Conservation (phyloP, 1,139 yeast species). For the Saccharomyces hybrid region DNA sequence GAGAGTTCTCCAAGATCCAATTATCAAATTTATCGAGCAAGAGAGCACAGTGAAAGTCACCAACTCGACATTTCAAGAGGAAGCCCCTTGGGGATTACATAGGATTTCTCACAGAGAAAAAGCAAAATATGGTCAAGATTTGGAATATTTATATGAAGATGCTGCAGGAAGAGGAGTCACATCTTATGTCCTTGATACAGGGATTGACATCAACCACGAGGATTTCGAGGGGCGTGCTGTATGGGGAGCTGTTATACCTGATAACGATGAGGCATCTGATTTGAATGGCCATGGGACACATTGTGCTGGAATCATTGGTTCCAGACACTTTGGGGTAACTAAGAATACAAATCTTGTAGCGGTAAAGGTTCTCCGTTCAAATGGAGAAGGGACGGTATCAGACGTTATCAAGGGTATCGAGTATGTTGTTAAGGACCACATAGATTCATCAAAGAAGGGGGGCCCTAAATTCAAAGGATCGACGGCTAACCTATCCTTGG, state of each 20-base stretch:
- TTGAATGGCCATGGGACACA: constrained; percentile 92
- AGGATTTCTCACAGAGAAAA: constrained; percentile 85
- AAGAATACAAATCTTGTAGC: constrained; percentile 70
- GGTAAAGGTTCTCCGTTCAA: constrained; percentile 66
- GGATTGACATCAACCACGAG: constrained; percentile 70
- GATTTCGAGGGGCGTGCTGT: constrained; percentile 87
- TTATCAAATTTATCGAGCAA: constrained; percentile 67
- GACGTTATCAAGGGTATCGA: constrained; percentile 80
- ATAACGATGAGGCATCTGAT: constrained; percentile 73
- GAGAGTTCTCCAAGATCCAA: constrained; percentile 62
- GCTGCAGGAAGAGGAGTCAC: constrained; percentile 91
- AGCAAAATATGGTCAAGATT: constrained; percentile 65
- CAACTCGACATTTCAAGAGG: constrained; percentile 61
- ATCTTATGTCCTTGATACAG: constrained; percentile 85
- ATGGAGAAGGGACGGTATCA: constrained; percentile 75
- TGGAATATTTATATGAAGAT: constrained; percentile 71
- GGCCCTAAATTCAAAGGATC: constrained; percentile 69
- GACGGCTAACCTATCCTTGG: constrained; percentile 83
- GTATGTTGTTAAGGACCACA: constrained; percentile 44
- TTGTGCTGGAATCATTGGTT: constrained; percentile 81
- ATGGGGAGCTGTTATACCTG: constrained; percentile 91
- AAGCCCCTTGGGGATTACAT: constrained; percentile 96
- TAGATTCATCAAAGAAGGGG: constrained; percentile 32
- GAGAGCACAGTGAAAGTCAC: constrained; percentile 68
- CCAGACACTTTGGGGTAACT: constrained; percentile 73